Evolutionary conservation across 768 basidiomycete species (phyloP), one percentile per base, ranked within the genome.

Genomic region (Boletus fagicola): DNA sequence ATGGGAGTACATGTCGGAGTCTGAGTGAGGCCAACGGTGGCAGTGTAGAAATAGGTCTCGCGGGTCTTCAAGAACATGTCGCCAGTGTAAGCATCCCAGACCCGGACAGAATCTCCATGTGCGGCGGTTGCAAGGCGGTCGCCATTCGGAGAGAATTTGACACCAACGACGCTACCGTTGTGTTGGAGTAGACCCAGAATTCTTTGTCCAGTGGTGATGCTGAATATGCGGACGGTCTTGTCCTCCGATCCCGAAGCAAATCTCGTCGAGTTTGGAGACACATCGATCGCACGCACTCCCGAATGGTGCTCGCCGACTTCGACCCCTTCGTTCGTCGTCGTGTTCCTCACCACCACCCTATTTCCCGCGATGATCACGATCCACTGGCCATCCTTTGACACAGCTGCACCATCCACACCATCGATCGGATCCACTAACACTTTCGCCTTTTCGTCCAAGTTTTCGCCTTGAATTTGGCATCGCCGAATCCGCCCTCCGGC

Each of bases 301-400:
- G 38, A 49, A 9, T 18, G 2, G 22, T 57, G 51, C 24, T 57
- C 52, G 12, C n/a, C 39, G 10, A 60, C 40, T 1, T 51, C 51
- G 9, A 44, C 10, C 7, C 42, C 49, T 22, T 61, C 53, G 16
- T 60, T 36, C 16, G 53, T 54, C 1, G 40, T 45, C 16, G 40
- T 51, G 40, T 57, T 55, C 47, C 36, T 51, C n/a, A 61, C 53
- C 28, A 38, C 24, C 35, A 54, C 58, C n/a, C 30, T 43, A 3
- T 40, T 48, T 6, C 42, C 50, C 18, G 28, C 20, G 24, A 61
- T 40, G 10, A 36, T 40, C 13, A 61, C 46, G 26, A 60, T 40
- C 60, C 58, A 60, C 43, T 24, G 39, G 10, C 49, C 60, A 43
- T 61, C 60, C 11, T 60, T 61, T 5, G 60, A 61, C 5, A 56